Base-by-base conservation (phyloP, 306 rosid species). In the Neltuma alba region DNA sequence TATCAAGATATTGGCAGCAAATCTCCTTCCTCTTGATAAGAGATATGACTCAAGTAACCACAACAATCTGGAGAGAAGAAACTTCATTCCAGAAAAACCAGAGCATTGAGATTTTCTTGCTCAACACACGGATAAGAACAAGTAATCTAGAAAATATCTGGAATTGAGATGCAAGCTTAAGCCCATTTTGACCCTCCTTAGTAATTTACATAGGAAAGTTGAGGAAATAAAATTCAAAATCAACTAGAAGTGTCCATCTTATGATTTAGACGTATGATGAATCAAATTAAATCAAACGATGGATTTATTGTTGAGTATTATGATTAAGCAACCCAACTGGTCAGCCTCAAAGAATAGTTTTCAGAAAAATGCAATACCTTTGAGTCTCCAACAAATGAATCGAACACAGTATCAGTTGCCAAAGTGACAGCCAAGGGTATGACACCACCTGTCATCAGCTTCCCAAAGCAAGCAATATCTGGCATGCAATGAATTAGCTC, bases 401-500 rank as follows among this genome's bases (percentile, higher is more conserved):
- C 92, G 85, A 89, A 95, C 76, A 95, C 87, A 20, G 88, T 89
- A 77, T 76, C 60, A 28, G 97, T 87, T 80, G 99, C 98, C 83
- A 95, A 84, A 44, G 99, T 95, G 79, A 81, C 94, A 68, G 98
- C 86, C 87, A 95, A 73, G 47, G 99, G 99, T 80, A 95, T 74
- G 50, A 85, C 82, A 37, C 99, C 99, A 79, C 99, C 99, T 34
- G 98, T 93, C 98, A 95, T 81, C 87, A 95, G 87, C 92, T 95
- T 95, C 37, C 77, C 96, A 70, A 80, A 95, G 89, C 98, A 95
- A 69, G 99, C 99, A 64, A 95, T 91, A 86, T 95, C 99, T 41
- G 98, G 99, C 70, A 62, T 86, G 84, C 98, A 92, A 66, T 88
- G 86, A 75, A 92, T 94, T 76, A 92, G 86, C 77, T 91, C 88